Base-by-base conservation (phyloP, 345 rosid genomes). In the Erodium maritimum region DNA sequence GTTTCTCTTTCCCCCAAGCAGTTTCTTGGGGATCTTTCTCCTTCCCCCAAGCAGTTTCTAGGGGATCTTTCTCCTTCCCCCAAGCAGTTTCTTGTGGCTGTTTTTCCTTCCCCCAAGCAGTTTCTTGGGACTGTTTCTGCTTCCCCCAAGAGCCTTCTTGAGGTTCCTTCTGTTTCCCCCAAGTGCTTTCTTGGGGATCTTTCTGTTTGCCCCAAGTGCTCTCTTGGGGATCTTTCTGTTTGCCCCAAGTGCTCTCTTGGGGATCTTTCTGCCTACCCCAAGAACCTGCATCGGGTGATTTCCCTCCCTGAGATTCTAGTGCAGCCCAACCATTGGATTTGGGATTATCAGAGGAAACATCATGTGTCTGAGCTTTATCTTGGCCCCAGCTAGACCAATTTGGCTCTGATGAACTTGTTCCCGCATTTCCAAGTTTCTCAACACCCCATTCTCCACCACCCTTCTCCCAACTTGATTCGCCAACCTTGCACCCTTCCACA, bases 381-480 rank as follows among this genome's bases (percentile, higher is more conserved):
- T 56, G 23, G 10, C 55, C 77, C 82, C 75, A 75, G 23, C 63
- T 59, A 21, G 74, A 77, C 73, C 64, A 67, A 42, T 61, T 51
- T 42, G 61, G 20, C 20, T 73, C 54, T 19, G 61, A 61, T 19
- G 19, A 63, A 58, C 42, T 63, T 52, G 62, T 19, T 21, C 69
- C 65, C 48, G 56, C 50, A 23, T 68, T 59, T 21, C 63, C 61
- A 24, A 23, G 9, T n/a, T 62, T 67, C 5, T 56, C 57, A 56
- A 14, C 29, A 55, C 52, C 66, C 56, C 70, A 37, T 29, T 61
- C 58, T 51, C 56, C 67, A 53, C 61, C 67, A 59, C 62, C 56
- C 13, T 71, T 68, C 1, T 71, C 90, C 91, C 96, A 85, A 13
- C 59, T 62, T 7, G 70, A 29, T 20, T 57, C 69, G 17, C 71